Evolutionary conservation across 1,284 basidiomycete species (phyloP).

Genomic region (Pholiota adiposa): DNA sequence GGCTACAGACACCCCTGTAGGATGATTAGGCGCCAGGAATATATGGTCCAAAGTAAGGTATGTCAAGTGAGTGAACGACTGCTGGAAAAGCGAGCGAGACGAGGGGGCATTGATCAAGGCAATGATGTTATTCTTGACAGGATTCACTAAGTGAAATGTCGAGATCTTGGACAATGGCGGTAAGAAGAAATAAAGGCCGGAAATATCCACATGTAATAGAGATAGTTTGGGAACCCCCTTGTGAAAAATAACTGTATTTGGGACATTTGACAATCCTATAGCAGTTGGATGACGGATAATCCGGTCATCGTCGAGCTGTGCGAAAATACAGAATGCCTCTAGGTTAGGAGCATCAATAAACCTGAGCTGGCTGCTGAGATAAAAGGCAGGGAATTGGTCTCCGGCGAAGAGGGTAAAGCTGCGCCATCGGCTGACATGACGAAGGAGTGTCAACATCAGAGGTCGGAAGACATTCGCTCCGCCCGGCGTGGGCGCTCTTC

Average conservation of each 20-base stretch:
- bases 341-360: conserved; percentile 1
- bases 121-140: not conserved
- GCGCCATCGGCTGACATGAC: conserved; percentile 2
- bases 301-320: too few relatives aligned
- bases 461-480: not conserved
- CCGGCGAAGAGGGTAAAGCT: conserved; percentile 4
- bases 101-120: not conserved
- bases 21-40: not conserved
- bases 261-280: too few relatives aligned
- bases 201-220: not conserved
- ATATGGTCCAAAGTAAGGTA: not conserved
- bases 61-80: not conserved
- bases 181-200: not conserved
- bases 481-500: too few relatives aligned
- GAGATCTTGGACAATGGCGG: not conserved
- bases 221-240: not conserved
- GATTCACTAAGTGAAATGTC: not conserved
- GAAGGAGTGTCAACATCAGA: not conserved
- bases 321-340: not conserved
- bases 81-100: not conserved
- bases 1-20: not conserved
- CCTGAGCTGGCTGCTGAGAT: not conserved
- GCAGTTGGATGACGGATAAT: too few relatives aligned
- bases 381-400: not conserved
- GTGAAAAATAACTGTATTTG: not conserved